Evolutionary conservation across 176 grass and related monocot genomes (phyloP), one percentile per base, ranked within the genome.

Genomic region (Secale cereale): DNA sequence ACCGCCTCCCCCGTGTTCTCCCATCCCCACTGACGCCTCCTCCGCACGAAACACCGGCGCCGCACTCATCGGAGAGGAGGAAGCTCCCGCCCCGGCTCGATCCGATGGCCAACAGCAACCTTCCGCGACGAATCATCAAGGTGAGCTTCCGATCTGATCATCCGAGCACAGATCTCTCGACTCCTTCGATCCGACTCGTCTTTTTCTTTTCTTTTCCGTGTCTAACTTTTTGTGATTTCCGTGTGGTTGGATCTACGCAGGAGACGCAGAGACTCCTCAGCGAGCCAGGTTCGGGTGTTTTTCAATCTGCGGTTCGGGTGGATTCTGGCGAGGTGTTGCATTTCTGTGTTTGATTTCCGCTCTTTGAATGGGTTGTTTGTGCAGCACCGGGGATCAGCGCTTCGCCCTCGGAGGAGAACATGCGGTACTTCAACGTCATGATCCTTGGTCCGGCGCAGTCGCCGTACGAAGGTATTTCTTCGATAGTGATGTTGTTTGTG

Each of bases 341-440:
- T 57, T 70, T 75, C 9, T 19, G 12, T 37, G 29, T 76, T 56
- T 13, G 30, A 59, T 33, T 74, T 62, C 45, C 22, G 76, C 48
- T 74, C 35, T 46, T 79, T 78, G n/a, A 74, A 78, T 74, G 56
- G 27, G 19, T 80, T 43, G 60, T 73, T 80, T 75, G 81, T 86
- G 82, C 90, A 95, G 96, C 96, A 23, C 96, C 96, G 67, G 96
- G 96, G 76, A 95, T 98, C 33, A 98, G 93, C 85, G 96, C 96
- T 61, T 95, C 96, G 17, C 93, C 96, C 6, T 98, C 93, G 31
- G 93, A 98, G 83, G 93, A 98, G 82, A 98, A 98, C 74, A 95
- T 98, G 96, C 96, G 96, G 41, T 98, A 98, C 80, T 98, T 98
- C 83, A 95, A 98, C 92, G 96, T 95, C 45, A 98, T 98, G 96